A percentile compares a stretch with the other conserved stretches of the same genome.
phyloP scores from a whole-genome alignment of 768 basidiomycete genomes.

The Mycena olivaceomarginata region DNA sequence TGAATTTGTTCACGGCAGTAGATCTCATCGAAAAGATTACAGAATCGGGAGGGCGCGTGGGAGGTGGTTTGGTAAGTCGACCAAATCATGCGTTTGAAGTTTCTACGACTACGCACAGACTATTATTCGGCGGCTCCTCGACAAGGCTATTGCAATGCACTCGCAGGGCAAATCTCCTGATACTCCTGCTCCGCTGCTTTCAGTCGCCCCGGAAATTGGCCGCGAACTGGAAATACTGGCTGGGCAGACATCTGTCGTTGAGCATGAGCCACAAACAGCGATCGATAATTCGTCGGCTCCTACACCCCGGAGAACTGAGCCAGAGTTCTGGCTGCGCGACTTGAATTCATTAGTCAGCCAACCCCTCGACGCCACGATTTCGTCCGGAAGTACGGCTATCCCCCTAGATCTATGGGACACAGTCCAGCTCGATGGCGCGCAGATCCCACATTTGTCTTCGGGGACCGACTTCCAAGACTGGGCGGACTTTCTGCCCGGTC shows the following conservation, averaged over 20 bases:
- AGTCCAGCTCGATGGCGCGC: too few species aligned
- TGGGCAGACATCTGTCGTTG: constrained; percentile 37
- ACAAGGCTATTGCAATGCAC: constrained; percentile 39
- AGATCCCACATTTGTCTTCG: too few species aligned
- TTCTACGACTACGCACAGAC: constrained; percentile 21
- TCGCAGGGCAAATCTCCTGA: constrained; percentile 3
- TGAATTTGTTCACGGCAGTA: constrained; percentile 65
- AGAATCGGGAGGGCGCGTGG: constrained; percentile 58
- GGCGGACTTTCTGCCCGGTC: too few species aligned
- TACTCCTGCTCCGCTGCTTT: constrained; percentile 20
- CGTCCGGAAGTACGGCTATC: too few species aligned
- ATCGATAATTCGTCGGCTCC: too few species aligned
- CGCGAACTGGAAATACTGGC: constrained; percentile 38
- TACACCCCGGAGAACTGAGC: too few species aligned
- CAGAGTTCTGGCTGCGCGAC: too few species aligned
- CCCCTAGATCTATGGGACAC: too few species aligned
- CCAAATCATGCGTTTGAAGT: background rate
- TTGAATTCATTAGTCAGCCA: too few species aligned
- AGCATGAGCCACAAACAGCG: too few species aligned
- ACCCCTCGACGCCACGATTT: too few species aligned
- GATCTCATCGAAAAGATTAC: constrained; percentile 64
- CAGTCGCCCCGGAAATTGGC: constrained; percentile 1
- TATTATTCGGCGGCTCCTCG: constrained; percentile 36
- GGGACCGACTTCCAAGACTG: too few species aligned
- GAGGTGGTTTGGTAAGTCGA: constrained; percentile 56